These are phyloP conservation scores for Talaromyces trachyspermus DNA, from an alignment of 495 filamentous ascomycete genomes.

Conservation along the genomic window DNA sequence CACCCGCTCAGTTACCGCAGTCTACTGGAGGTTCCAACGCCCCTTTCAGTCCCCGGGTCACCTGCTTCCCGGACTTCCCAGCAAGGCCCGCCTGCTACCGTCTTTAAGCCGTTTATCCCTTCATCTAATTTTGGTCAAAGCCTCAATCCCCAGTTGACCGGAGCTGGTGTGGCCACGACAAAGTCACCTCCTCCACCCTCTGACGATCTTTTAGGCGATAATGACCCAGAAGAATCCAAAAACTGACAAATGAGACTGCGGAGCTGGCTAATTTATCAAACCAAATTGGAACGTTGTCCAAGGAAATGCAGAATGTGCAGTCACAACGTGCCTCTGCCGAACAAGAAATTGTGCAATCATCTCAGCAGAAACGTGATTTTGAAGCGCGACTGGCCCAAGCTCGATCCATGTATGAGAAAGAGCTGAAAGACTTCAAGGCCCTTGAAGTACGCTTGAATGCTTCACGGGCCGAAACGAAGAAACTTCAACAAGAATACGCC, in stretches of 20 bases:
- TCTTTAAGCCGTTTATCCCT: slow-evolving; percentile 86
- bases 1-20: slow-evolving; percentile 45
- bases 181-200: slow-evolving; percentile 48
- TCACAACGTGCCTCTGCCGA: slow-evolving; percentile 69
- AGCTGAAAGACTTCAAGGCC: slow-evolving; percentile 74
- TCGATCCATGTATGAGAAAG: slow-evolving; percentile 82
- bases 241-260: slow-evolving; percentile 76
- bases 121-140: slow-evolving; percentile 84
- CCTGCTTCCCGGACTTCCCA: slow-evolving; percentile 31
- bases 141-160: slow-evolving; percentile 70
- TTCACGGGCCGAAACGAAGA: slow-evolving; percentile 72
- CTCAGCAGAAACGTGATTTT: slow-evolving; percentile 82
- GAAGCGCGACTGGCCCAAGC: slow-evolving; percentile 80
- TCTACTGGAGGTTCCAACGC: slow-evolving; percentile 10
- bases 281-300: slow-evolving; percentile 80
- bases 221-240: slow-evolving; percentile 86
- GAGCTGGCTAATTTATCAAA: slow-evolving; percentile 97
- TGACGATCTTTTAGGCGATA: slow-evolving; percentile 92
- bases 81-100: slow-evolving; percentile 31
- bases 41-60: slow-evolving; percentile 32
- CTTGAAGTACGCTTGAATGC: slow-evolving; percentile 74
- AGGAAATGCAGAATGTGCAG: slow-evolving; percentile 90
- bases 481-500: slow-evolving; percentile 71
- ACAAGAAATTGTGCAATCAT: slow-evolving; percentile 68
- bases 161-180: slow-evolving; percentile 51